Conservation (phyloP, 73 alveolate genomes). For the Tetrahymena malaccensis region DNA sequence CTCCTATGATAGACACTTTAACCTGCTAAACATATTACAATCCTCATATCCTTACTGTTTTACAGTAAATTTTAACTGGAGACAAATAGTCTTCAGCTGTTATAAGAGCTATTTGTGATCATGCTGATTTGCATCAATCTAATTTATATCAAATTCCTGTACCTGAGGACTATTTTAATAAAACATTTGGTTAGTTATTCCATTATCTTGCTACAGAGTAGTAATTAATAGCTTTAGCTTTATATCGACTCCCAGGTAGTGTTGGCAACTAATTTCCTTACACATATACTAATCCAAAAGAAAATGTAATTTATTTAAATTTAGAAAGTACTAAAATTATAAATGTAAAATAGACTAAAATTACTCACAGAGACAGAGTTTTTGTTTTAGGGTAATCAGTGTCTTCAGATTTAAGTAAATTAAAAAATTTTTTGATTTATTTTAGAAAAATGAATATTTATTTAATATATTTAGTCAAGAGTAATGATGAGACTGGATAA, state of each 20-base stretch:
- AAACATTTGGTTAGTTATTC: conserved; percentile 84
- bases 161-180: conserved; percentile 89
- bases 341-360: conserved; percentile 8
- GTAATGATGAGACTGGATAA: background rate
- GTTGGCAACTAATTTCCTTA: conserved; percentile 91
- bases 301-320: background rate
- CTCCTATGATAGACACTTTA: conserved; percentile 89
- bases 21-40: conserved; percentile 93
- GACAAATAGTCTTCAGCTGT: conserved; percentile 61
- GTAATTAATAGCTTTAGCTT: conserved; percentile 76
- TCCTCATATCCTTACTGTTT: conserved; percentile 91
- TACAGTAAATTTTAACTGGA: conserved; percentile 84
- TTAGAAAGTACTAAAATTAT: background rate
- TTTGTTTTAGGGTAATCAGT: conserved; percentile 24
- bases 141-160: conserved; percentile 90
- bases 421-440: background rate
- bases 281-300: conserved; percentile 86
- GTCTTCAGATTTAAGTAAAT: conserved; percentile 20
- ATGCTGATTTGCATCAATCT: conserved; percentile 82
- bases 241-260: conserved; percentile 90
- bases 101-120: conserved; percentile 70
- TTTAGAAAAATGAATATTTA: background rate
- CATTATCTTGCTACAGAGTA: conserved; percentile 65
- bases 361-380: conserved; percentile 35
- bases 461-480: background rate